Evolutionary conservation across 2,329 filamentous ascomycete species (phyloP), one percentile per base, ranked within the genome.

Genomic region (Aspergillus novofumigatus): DNA sequence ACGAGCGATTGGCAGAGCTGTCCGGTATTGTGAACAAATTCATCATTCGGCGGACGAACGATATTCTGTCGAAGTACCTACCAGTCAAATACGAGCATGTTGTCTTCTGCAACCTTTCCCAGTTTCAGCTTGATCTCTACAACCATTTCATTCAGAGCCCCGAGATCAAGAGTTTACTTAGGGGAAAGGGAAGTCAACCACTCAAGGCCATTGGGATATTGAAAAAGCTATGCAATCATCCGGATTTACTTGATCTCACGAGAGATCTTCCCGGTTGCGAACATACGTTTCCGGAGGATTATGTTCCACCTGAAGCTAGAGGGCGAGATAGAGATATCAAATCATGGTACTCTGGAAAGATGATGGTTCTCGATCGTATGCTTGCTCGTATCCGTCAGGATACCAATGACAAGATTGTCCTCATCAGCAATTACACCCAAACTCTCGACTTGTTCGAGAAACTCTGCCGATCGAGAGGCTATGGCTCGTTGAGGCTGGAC

Each of bases 51-150:
- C 87, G 94, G 57, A 97, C 93, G 3, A 99, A 99, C 81, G 94
- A 99, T 69, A 96, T 99, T 60, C 78, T 99, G 25, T 97, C 93
- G 52, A 99, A 99, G 74, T 99, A 99, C 70, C 78, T 99, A 58
- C 94, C 94, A 0, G 87, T 97, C 78, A 99, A 99, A 78, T 99
- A 99, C 75, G 94, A 99, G 75, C 94, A 99, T 72, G 94, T 99
- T 29, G 94, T 99, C 1, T 99, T 99, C 77, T 99, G 94, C 81
- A 93, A 93, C 66, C 82, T 96, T 49, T 89, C 94, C 17, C 90
- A 90, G 0, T 97, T 99, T 77, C 94, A 99, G 73, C 83, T 92
- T 54, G 90, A 91, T 63, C 80, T 99, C 1, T 99, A 99, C 80
- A 96, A 96, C 69, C 91, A 97, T 74, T 99, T 99, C 74, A 92